phyloP scores from a whole-genome alignment of 345 rosid species.

The Salix dunnii region DNA sequence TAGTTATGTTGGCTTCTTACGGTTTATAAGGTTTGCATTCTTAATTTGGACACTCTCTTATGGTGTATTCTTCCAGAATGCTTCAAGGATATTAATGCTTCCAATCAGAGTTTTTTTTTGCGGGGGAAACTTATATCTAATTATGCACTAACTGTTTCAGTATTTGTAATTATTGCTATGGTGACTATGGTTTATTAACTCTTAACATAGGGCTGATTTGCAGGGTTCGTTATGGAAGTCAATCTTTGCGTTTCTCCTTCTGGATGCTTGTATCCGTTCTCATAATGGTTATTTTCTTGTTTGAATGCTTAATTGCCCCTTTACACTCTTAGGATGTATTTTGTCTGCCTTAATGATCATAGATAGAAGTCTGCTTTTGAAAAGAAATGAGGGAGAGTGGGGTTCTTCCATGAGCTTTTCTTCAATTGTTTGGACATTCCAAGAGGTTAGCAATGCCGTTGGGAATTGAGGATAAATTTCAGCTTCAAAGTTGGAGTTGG shows the following conservation, averaged over 20 bases:
- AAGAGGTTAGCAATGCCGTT: conserved; percentile 34
- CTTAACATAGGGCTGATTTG: conserved; percentile 13
- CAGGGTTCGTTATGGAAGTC: conserved; percentile 73
- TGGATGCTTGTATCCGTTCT: conserved; percentile 81
- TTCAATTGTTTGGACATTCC: conserved; percentile 29
- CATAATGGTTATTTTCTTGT: conserved; percentile 5
- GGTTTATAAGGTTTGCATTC: background rate
- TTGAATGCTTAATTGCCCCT: conserved; percentile 1
- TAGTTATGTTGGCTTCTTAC: background rate
- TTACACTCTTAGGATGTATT: background rate
- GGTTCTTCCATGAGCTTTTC: conserved; percentile 36
- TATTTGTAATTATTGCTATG: background rate
- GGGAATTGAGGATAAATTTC: background rate
- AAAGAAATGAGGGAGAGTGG: conserved; percentile 37
- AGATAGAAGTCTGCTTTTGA: conserved; percentile 59
- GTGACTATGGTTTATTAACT: background rate
- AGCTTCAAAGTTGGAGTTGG: background rate
- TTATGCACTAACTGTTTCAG: background rate
- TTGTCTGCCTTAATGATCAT: conserved; percentile 42
- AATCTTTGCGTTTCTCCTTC: conserved; percentile 48
- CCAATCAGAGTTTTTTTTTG: background rate
- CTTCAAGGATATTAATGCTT: background rate
- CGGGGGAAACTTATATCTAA: background rate
- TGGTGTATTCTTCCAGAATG: background rate
- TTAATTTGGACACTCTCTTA: background rate